Conservation (phyloP, 768 basidiomycete genomes). For the Leccinum subgranulosum region DNA sequence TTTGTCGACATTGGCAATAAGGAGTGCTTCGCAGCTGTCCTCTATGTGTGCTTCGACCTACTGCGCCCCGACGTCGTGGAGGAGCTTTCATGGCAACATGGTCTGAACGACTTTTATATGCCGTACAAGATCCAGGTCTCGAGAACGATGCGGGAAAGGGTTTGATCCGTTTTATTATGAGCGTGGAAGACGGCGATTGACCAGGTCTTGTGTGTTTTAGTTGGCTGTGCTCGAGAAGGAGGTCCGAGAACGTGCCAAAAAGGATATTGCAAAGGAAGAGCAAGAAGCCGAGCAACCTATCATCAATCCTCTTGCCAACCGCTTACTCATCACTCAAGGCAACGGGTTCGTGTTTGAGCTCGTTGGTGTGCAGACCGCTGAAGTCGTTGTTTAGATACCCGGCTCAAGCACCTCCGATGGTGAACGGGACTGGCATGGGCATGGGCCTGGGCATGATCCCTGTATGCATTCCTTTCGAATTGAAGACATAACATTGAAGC, state of each 20-base stretch:
- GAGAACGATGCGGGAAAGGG: conserved; percentile 75
- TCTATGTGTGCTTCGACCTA: conserved; percentile 95
- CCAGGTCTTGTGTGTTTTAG: conserved; percentile 33
- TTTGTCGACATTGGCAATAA: conserved; percentile 99
- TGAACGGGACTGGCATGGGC: conserved; percentile 51
- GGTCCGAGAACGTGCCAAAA: conserved; percentile 82
- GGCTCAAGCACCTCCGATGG: conserved; percentile 57
- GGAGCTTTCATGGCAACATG: conserved; percentile 95
- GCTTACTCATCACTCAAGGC: conserved; percentile 72
- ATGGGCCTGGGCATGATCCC: conserved; percentile 45
- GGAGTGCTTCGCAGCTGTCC: conserved; percentile 90
- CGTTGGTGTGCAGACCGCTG: not conserved
- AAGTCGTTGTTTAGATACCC: conserved; percentile 43
- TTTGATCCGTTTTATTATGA: conserved; percentile 25
- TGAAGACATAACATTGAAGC: conserved; percentile 6
- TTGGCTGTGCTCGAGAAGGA: conserved; percentile 82
- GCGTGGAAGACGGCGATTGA: conserved; percentile 8
- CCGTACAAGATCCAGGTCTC: conserved; percentile 91
- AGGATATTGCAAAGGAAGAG: conserved; percentile 85
- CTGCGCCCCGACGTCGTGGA: conserved; percentile 89
- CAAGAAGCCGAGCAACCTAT: conserved; percentile 83
- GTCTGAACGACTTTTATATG: conserved; percentile 96
- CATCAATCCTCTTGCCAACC: conserved; percentile 68
- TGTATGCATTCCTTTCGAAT: conserved; percentile 37
- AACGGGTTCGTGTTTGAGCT: conserved; percentile 41